Conservation (phyloP, 2,329 filamentous ascomycete species). For the Sordariomycetes sp. region DNA sequence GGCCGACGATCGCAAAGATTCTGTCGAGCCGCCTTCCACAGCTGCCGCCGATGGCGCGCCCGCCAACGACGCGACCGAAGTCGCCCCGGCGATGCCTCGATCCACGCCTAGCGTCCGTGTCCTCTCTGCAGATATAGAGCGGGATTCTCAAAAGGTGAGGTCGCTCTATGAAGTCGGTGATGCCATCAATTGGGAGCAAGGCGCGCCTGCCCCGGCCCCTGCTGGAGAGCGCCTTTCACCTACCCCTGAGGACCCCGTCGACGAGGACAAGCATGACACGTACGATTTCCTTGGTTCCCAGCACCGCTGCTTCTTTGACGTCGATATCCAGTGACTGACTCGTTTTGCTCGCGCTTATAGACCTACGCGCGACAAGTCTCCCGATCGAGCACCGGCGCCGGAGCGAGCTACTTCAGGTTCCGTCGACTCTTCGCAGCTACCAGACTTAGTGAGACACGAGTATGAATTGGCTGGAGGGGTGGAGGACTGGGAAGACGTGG, state of each 20-base stretch:
- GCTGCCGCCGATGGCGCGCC: conserved; percentile 1
- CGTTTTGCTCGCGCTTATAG: conserved; percentile 8
- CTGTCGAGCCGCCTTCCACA: conserved; percentile 4
- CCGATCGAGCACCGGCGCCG: neutral
- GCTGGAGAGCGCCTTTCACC: conserved; percentile 32
- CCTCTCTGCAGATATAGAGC: conserved; percentile 44
- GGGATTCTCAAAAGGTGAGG: conserved; percentile 58
- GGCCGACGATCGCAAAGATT: conserved; percentile 11
- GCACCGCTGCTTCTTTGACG: neutral
- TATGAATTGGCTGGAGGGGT: conserved; percentile 46
- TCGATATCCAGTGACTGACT: conserved; percentile 8
- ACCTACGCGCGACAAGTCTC: neutral
- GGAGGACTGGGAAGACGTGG: conserved; percentile 58
- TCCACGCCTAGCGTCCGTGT: conserved; percentile 26
- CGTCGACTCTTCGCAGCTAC: conserved; percentile 28
- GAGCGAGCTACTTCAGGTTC: conserved; percentile 20
- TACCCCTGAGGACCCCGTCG: conserved; percentile 37
- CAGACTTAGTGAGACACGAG: conserved; percentile 22
- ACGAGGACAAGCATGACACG: conserved; percentile 42
- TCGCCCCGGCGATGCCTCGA: neutral
- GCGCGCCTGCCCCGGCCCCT: conserved; percentile 32
- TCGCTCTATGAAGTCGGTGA: conserved; percentile 52
- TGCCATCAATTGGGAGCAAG: conserved; percentile 40
- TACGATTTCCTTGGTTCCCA: conserved; percentile 41
- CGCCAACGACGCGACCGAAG: conserved; percentile 9